Evolutionary conservation across 495 filamentous ascomycete genomes (phyloP), one percentile per base, ranked within the genome.

Genomic region (Trypethelium eluteriae): DNA sequence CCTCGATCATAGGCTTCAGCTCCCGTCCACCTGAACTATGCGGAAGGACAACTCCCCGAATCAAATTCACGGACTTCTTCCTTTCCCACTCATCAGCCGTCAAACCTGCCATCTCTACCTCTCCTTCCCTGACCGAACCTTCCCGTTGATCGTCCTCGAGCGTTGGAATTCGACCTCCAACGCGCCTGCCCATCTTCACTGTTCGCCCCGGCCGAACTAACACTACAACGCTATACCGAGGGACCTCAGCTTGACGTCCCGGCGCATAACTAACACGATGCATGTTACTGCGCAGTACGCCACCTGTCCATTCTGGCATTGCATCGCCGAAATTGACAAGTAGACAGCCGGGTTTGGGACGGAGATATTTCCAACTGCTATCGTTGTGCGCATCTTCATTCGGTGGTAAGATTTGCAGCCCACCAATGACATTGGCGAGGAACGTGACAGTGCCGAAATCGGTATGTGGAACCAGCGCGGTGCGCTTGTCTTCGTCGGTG

Each of bases 311-410:
- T 49, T 83, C 85, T 7, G 83, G 81, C 75, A 87, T 80, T 7
- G 85, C 82, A 64, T 90, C 87, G 1, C 86, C 87, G 0, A 90
- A 77, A 64, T 90, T 89, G 63, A 88, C 75, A 38, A 90, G 82
- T 9, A 79, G 81, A 62, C 83, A 81, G 0, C 85, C 83, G 3
- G 77, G 78, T 14, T 86, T 69, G 0, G 87, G 86, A 38, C 78
- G 75, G 10, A 90, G 84, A 71, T 83, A 88, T 1, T 76, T 67
- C 86, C 86, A 89, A 35, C 66, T 62, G 2, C 9, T 41, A 10
- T 35, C 38, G 0, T 16, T 5, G 16, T 11, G 5, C 9, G 11
- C 49, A 25, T 25, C n/a, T 18, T 76, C 67, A 1, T 32, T 38
- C 3, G 83, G 82, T 0, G 79, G 78, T 41, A 79, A 79, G 14